These are phyloP conservation scores for Apiotrichum brassicae DNA, from an alignment of 1,284 basidiomycete genomes.

Conservation along the genomic window DNA sequence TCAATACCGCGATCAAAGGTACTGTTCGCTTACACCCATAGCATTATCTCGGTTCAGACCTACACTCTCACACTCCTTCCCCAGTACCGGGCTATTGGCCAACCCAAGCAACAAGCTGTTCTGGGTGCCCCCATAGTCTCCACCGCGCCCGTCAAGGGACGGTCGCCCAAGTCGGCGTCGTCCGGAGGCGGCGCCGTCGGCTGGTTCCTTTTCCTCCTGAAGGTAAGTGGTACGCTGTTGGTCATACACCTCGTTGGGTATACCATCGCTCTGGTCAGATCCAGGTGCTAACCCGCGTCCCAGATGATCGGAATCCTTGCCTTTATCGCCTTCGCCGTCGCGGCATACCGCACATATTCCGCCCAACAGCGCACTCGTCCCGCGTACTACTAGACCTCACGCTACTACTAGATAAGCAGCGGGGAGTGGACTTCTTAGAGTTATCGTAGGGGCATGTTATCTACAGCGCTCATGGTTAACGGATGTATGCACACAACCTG, in stretches of 20 bases:
- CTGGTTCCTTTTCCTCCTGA: slow-evolving; percentile 48
- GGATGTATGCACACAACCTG: slow-evolving; percentile 2
- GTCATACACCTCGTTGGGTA: no score
- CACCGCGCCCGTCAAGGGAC: neutral
- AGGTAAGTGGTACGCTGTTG: no score
- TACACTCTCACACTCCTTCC: slow-evolving; percentile 30
- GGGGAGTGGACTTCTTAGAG: no score
- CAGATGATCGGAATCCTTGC: slow-evolving; percentile 37
- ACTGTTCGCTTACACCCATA: slow-evolving; percentile 9
- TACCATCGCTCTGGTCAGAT: no score
- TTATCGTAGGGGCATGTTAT: no score
- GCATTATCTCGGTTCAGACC: slow-evolving; percentile 44
- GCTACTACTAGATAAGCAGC: neutral
- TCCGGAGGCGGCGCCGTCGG: slow-evolving; percentile 27
- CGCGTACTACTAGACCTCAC: slow-evolving; percentile 23
- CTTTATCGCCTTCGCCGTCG: slow-evolving; percentile 44
- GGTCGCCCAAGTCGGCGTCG: slow-evolving; percentile 10
- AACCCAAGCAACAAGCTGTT: neutral
- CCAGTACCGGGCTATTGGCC: slow-evolving; percentile 23
- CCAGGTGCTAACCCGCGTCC: no score
- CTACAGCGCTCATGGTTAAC: neutral
- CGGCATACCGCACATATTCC: slow-evolving; percentile 44
- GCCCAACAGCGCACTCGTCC: slow-evolving; percentile 41
- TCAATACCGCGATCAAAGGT: neutral
- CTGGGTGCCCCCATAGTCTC: neutral